Percentiles rank a stretch among this genome's conserved stretches.
Evolutionary conservation across 2,329 filamentous ascomycete genomes (phyloP).

Genomic region (Fusarium chaquense): DNA sequence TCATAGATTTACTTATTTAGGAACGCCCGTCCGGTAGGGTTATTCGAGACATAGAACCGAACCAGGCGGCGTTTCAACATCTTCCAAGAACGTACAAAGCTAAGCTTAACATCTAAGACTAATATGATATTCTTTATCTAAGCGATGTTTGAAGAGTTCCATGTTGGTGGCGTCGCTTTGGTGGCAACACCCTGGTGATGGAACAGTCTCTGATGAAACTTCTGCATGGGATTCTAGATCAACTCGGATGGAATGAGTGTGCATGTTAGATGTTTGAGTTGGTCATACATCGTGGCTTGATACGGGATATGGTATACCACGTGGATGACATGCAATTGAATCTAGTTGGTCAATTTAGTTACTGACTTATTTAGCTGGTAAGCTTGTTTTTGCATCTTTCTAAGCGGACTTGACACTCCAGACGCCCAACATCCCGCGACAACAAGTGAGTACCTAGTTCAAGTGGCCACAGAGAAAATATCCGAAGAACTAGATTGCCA

Average conservation of each 20-base stretch:
- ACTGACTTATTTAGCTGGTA: too few species aligned
- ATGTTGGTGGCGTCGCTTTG: neutral
- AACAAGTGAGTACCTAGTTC: neutral
- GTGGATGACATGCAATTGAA: neutral
- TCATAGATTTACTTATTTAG: too few species aligned
- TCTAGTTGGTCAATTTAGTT: neutral
- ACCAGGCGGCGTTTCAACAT: neutral
- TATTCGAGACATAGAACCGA: neutral
- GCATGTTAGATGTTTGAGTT: too few species aligned
- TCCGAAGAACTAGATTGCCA: neutral
- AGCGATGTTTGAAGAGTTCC: neutral
- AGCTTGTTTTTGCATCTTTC: neutral
- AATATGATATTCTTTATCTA: accelerated
- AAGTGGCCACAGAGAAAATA: neutral
- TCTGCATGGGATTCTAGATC: neutral
- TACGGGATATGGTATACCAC: neutral
- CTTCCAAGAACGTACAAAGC: neutral
- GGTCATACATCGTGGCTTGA: neutral
- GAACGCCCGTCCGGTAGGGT: neutral
- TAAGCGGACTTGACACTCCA: neutral
- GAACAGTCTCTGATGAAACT: neutral
- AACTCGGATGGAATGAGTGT: neutral
- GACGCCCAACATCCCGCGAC: neutral
- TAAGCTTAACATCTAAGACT: neutral
- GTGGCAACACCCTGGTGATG: neutral